These are phyloP conservation scores for Stramenopiles sp. DNA, from an alignment of 352 stramenopile genomes.

Conservation along the genomic window DNA sequence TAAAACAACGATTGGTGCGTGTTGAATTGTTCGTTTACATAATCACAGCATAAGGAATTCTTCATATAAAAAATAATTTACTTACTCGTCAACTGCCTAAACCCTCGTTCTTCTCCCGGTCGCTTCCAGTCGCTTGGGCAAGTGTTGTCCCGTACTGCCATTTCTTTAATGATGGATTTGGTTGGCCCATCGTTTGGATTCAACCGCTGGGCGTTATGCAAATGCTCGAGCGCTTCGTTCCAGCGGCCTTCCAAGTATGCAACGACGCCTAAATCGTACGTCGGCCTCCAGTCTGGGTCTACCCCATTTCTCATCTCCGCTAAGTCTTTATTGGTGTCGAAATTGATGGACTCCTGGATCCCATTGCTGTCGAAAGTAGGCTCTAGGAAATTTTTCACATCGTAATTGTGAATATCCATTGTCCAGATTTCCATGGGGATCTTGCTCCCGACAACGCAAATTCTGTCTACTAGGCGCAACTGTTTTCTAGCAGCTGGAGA, in stretches of 20 bases:
- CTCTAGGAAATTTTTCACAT: slow-evolving; percentile 21
- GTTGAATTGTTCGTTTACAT: background rate
- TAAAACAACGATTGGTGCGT: too few species aligned
- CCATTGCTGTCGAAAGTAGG: slow-evolving; percentile 29
- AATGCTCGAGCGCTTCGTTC: slow-evolving; percentile 44
- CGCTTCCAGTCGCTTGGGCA: slow-evolving; percentile 66
- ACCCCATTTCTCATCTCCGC: slow-evolving; percentile 47
- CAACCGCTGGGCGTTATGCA: slow-evolving; percentile 67
- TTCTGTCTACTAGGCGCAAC: slow-evolving; percentile 77
- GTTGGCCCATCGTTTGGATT: slow-evolving; percentile 73
- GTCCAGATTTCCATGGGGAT: slow-evolving; percentile 80
- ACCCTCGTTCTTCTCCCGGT: slow-evolving; percentile 31
- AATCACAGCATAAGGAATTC: background rate
- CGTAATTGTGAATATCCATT: slow-evolving; percentile 66
- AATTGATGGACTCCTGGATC: slow-evolving; percentile 37
- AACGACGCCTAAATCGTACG: slow-evolving; percentile 69
- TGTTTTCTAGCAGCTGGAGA: slow-evolving; percentile 51
- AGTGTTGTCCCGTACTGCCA: slow-evolving; percentile 47
- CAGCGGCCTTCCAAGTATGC: slow-evolving; percentile 79
- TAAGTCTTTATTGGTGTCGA: slow-evolving; percentile 44
- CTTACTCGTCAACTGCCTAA: slow-evolving; percentile 74
- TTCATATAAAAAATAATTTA: slow-evolving; percentile 27
- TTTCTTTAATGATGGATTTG: slow-evolving; percentile 66
- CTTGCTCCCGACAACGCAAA: slow-evolving; percentile 86
- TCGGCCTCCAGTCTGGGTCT: slow-evolving; percentile 56